Percentiles rank a stretch among this genome's conserved stretches.
These are phyloP conservation scores for Barnettozyma sucrosica DNA, from an alignment of 805 yeast species.

Conservation along the genomic window DNA sequence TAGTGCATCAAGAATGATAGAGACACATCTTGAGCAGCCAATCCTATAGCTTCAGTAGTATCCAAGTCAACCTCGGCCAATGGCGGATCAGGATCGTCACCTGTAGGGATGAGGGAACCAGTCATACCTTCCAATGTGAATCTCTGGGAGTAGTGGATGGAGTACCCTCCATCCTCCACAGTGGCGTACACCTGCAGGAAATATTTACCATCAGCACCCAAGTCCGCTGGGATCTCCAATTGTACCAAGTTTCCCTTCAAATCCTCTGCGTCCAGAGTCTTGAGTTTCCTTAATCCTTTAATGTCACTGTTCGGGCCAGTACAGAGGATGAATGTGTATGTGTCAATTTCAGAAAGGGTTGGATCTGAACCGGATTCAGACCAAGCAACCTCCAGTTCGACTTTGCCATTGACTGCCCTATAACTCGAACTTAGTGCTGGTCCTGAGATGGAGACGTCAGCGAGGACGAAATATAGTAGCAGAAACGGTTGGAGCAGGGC, in stretches of 20 bases:
- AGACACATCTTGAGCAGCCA: constrained; percentile 28
- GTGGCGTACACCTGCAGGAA: constrained; percentile 62
- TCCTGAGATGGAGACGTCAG: constrained; percentile 27
- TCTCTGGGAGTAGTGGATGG: constrained; percentile 64
- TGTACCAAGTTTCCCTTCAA: constrained; percentile 32
- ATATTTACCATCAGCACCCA: constrained; percentile 61
- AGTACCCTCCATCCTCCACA: constrained; percentile 32
- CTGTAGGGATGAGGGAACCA: constrained; percentile 46
- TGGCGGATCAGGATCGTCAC: constrained; percentile 35
- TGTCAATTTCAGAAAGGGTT: constrained; percentile 34
- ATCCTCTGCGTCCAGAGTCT: constrained; percentile 25
- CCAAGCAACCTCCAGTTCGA: constrained; percentile 40
- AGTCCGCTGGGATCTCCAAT: constrained; percentile 38
- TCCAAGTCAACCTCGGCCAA: constrained; percentile 32
- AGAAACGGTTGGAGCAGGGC: neutral
- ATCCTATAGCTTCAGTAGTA: constrained; percentile 1
- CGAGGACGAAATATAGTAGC: constrained; percentile 1
- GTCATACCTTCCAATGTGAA: constrained; percentile 67
- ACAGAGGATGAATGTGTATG: constrained; percentile 53
- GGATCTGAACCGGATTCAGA: constrained; percentile 48
- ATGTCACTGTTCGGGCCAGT: constrained; percentile 60
- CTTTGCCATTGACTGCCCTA: constrained; percentile 22
- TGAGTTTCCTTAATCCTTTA: constrained; percentile 32
- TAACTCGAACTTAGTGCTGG: constrained; percentile 20
- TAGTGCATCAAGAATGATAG: constrained; percentile 58